Evolutionary conservation across 805 yeast genomes (phyloP), one percentile per base, ranked within the genome.

Genomic region (Priceomyces castillae): DNA sequence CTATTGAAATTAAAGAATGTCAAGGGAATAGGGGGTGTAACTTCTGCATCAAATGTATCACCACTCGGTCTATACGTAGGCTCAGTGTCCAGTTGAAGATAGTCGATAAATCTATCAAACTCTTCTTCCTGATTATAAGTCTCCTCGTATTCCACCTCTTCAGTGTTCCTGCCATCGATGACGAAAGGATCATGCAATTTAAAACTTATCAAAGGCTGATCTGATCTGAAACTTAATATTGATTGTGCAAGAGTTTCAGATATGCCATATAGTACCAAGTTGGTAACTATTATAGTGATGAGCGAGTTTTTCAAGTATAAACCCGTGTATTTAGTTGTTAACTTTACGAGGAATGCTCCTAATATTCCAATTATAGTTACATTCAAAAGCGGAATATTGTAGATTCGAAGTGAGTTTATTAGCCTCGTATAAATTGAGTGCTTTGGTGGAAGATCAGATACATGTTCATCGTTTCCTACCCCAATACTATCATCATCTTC

Each of bases 241-340:
- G 85, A 75, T 62, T 92, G 98, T 0, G 98, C 98, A 48, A 90
- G 59, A 0, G 90, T 80, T 59, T 92, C 98, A 0, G 97, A 90
- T n/a, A 89, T 81, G 0, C 96, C 97, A 60, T 82, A 87, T 4
- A 92, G 69, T 3, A 90, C 81, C 22, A 86, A 65, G 57, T 92
- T 92, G 1, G 97, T 84, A 18, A 82, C 78, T 46, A 88, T 77
- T 30, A 90, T 86, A 12, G 97, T 88, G n/a, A 84, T 60, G 23
- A 89, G 63, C 1, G 94, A 82, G 38, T 81, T 79, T 44, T 67
- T 72, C 47, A 77, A 75, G 60, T 90, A 90, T 43, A 84, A 56
- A 7, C 67, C 69, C 40, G 80, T 80, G 56, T 84, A 85, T 40
- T 73, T 71, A 22, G 78, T 71, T 6, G 87, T 77, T 39, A 82